Base-by-base conservation (phyloP, 1,139 yeast species). In the Yarrowia galli region DNA sequence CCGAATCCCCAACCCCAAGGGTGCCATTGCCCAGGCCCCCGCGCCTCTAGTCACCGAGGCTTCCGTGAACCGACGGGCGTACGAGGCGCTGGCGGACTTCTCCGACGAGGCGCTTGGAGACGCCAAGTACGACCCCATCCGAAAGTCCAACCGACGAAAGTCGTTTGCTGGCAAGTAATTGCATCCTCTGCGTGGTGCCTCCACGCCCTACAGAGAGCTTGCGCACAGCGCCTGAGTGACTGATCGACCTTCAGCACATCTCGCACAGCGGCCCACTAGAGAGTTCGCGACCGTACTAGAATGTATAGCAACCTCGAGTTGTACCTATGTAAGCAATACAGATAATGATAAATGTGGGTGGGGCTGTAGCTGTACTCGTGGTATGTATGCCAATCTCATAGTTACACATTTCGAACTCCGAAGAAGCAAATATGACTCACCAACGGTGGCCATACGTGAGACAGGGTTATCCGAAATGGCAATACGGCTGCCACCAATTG, bases 91-190 rank as follows among this genome's bases (percentile, higher is more conserved):
- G 51, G 38, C 53, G 22, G 64, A 56, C 40, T 38, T 51, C n/a
- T 51, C 64, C 51, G 67, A 63, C 35, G 56, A 64, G 23, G 61
- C 61, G 1, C 61, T 64, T 10, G 61, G 61, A 8, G 49, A 64
- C 20, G 25, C 53, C 45, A 42, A 40, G 51, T 65, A 65, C 42
- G 51, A 61, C 36, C 66, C 66, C 46, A 46, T 46, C 20, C 66
- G 66, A n/a, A 61, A 61, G 66, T 46, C 46, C 56, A 46, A 61
- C 66, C 66, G 54, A n/a, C 66, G 66, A 16, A 61, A 61, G 66
- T 61, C 54, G n/a, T 46, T 61, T 46, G 66, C 46, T 12, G 46
- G 61, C 48, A 54, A 54, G 61, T 54, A 25, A 8, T 4, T n/a
- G 58, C 54, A 32, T 32, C 54, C 49, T 40, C 45, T 38, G 16